Evolutionary conservation across 2,329 filamentous ascomycete genomes (phyloP).

Genomic region (Xylaria sp.): DNA sequence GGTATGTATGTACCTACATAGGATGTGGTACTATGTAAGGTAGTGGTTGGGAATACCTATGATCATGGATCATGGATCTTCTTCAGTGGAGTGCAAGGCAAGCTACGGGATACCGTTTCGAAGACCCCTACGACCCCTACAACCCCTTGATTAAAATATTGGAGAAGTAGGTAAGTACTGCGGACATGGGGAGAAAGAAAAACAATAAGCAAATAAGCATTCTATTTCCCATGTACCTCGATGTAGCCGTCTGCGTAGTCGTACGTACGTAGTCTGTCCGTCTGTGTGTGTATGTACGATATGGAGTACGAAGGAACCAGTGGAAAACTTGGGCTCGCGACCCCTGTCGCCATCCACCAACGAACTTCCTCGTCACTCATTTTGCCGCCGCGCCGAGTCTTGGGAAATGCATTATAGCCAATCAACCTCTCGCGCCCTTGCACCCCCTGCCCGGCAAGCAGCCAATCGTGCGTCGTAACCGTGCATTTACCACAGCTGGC

Average conservation of each 20-base stretch:
- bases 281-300: not conserved
- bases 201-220: too few relatives aligned
- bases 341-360: conserved; percentile 33
- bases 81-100: not conserved
- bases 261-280: too few relatives aligned
- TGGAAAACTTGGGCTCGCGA: conserved; percentile 11
- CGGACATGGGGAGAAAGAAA: too few relatives aligned
- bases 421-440: conserved; percentile 30
- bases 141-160: not conserved
- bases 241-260: too few relatives aligned
- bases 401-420: conserved; percentile 34
- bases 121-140: not conserved
- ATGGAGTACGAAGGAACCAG: not conserved
- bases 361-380: conserved; percentile 34
- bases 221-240: too few relatives aligned
- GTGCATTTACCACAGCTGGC: conserved; percentile 35
- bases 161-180: too few relatives aligned
- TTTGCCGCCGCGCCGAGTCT: conserved; percentile 39
- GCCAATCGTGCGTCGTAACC: conserved; percentile 43
- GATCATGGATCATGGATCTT: not conserved
- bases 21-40: too few relatives aligned
- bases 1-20: not conserved
- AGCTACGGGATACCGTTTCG: not conserved
- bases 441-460: conserved; percentile 30
- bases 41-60: not conserved